phyloP scores from a whole-genome alignment of 768 basidiomycete genomes.

The Collybia mongolica region DNA sequence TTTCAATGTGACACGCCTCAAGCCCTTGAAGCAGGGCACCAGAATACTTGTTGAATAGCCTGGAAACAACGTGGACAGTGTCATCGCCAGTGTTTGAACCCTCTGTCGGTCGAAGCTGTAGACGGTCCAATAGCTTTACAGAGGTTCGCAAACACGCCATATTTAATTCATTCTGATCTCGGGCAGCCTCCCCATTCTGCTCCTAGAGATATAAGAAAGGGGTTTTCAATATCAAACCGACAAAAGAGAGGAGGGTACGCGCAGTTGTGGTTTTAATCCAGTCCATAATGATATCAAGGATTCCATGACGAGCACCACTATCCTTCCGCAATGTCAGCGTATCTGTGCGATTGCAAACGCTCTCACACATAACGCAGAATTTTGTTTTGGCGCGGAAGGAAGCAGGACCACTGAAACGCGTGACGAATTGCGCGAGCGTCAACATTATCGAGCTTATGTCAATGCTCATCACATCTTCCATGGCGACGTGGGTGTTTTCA shows the following conservation, averaged over 20 bases:
- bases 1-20: slow-evolving; percentile 49
- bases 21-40: slow-evolving; percentile 61
- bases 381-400: slow-evolving; percentile 70
- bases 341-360: slow-evolving; percentile 61
- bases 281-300: slow-evolving; percentile 75
- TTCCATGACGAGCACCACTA: slow-evolving; percentile 59
- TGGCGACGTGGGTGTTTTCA: slow-evolving; percentile 61
- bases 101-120: slow-evolving; percentile 63
- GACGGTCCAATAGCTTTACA: slow-evolving; percentile 72
- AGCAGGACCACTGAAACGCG: slow-evolving; percentile 52
- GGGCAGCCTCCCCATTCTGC: slow-evolving; percentile 32
- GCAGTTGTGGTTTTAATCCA: slow-evolving; percentile 68
- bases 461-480: slow-evolving; percentile 60
- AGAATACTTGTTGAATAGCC: slow-evolving; percentile 80
- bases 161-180: slow-evolving; percentile 66
- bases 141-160: slow-evolving; percentile 69
- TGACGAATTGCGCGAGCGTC: slow-evolving; percentile 62
- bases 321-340: slow-evolving; percentile 67
- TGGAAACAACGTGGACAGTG: slow-evolving; percentile 64
- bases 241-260: slow-evolving; percentile 17
- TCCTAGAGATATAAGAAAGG: slow-evolving; percentile 22
- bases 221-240: not conserved
- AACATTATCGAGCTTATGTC: slow-evolving; percentile 63
- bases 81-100: slow-evolving; percentile 57
- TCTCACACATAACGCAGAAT: slow-evolving; percentile 73